A percentile compares a stretch with the other conserved stretches of the same genome.
Conservation (phyloP, 2,329 filamentous ascomycete species). For the Aspergillus sp. region DNA sequence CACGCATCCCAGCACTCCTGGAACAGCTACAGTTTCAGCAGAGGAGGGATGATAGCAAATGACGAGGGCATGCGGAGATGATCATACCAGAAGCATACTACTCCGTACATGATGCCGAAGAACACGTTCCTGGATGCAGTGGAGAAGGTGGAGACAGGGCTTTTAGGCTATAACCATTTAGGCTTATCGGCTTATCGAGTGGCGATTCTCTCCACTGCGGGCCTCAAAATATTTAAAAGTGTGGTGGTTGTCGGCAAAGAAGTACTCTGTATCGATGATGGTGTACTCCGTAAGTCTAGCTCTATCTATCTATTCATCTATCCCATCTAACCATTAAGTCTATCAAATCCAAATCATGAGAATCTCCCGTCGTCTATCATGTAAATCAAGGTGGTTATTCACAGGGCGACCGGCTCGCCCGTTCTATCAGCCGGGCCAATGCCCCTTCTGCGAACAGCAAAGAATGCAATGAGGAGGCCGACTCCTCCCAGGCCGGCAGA, state of each 20-base stretch:
- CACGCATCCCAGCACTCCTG: too few species aligned
- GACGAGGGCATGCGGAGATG: too few species aligned
- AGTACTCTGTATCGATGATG: not conserved
- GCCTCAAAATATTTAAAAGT: not conserved
- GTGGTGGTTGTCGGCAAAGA: not conserved
- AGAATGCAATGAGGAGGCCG: slow-evolving; percentile 24
- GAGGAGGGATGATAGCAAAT: too few species aligned
- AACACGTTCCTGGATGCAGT: too few species aligned
- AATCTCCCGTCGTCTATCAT: not conserved
- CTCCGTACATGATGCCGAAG: too few species aligned
- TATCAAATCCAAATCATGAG: not conserved
- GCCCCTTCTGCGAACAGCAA: slow-evolving; percentile 5
- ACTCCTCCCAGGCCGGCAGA: slow-evolving; percentile 41
- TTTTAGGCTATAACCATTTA: not conserved
- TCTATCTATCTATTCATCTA: not conserved
- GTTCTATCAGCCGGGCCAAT: slow-evolving; percentile 9
- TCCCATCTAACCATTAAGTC: not conserved
- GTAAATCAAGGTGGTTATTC: not conserved
- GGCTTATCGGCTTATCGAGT: not conserved
- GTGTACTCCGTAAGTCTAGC: too few species aligned
- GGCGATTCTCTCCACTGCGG: not conserved
- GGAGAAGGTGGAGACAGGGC: too few species aligned
- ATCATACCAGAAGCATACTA: too few species aligned
- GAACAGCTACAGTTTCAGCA: too few species aligned
- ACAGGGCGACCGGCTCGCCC: slow-evolving; percentile 9